Base-by-base conservation (phyloP, 495 filamentous ascomycete genomes). In the Geoglossum glabrum region DNA sequence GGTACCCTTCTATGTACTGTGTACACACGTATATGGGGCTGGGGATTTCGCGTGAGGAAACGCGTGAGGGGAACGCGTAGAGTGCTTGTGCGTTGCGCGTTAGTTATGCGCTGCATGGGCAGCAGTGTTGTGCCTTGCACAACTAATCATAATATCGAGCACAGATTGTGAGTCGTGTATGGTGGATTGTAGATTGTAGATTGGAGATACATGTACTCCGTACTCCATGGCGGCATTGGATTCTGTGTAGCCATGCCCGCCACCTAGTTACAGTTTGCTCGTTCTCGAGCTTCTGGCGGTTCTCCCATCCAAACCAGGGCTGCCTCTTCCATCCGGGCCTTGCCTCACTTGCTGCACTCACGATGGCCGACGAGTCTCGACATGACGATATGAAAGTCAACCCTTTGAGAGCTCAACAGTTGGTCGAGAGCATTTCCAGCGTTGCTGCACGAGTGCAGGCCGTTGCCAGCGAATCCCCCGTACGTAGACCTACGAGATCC, bases 371-470 rank as follows among this genome's bases (percentile, higher is more conserved):
- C 11, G n/a, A 15, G 5, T 38, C 54, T 23, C 33, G 40, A 19
- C 33, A 38, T 5, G 54, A 26, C 34, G 31, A 31, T 17, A 60
- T 57, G 59, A 55, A 49, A 19, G 34, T 60, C 4, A 56, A 60
- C 25, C 0, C 57, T 19, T 9, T n/a, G 10, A 57, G 59, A 30
- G 54, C 59, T 31, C n/a, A 59, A 49, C 34, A 58, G 19, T 57
- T 60, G 34, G 52, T 45, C 17, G 54, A 59, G 11, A 60, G 60
- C 36, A 57, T 60, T 28, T 28, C 52, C 21, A 25, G 23, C 15
- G 43, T 60, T 11, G 15, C 25, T 26, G 33, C 33, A 1, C 28
- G 26, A 23, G 40, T 60, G 4, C 30, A 60, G 23, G 54, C 57
- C 25, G 54, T 28, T 8, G 30, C 57, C 10, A 45, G 19, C n/a